phyloP scores from a whole-genome alignment of 768 basidiomycete species.

The Tulasnella sp. region DNA sequence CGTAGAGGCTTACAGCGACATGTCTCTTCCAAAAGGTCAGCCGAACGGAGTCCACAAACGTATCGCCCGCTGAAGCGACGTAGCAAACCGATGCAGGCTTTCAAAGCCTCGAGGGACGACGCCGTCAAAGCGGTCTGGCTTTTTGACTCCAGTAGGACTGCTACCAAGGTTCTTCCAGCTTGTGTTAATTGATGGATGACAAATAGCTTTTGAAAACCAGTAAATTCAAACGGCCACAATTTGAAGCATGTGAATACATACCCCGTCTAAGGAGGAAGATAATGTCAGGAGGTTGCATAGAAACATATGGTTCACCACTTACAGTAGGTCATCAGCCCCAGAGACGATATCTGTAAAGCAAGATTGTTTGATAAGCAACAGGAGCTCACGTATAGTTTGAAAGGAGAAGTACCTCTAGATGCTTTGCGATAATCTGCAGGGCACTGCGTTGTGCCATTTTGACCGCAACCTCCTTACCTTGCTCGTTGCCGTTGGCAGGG shows the following conservation, averaged over 20 bases:
- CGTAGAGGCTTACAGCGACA: conserved; percentile 56
- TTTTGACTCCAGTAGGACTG: conserved; percentile 78
- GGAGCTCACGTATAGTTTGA: neutral
- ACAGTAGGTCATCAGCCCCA: conserved; percentile 93
- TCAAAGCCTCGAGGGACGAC: conserved; percentile 69
- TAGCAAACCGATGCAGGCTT: conserved; percentile 79
- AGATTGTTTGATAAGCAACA: neutral
- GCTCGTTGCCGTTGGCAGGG: conserved; percentile 28
- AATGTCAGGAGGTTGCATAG: neutral
- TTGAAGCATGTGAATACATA: neutral
- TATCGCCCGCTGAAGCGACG: conserved; percentile 84
- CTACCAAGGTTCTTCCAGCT: conserved; percentile 81
- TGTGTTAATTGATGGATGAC: conserved; percentile 93
- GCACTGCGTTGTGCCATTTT: conserved; percentile 63
- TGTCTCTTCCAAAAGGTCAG: conserved; percentile 91
- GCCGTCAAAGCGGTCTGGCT: conserved; percentile 65
- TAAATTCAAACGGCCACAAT: neutral
- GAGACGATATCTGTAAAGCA: conserved; percentile 51
- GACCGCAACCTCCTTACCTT: conserved; percentile 70
- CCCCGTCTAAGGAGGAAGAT: neutral
- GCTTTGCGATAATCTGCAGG: conserved; percentile 66
- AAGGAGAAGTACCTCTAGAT: conserved; percentile 34
- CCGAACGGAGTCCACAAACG: conserved; percentile 79
- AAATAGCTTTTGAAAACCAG: conserved; percentile 8
- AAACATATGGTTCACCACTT: conserved; percentile 27